phyloP scores from a whole-genome alignment of 768 basidiomycete species.

The Macrolepiota albuminosa region DNA sequence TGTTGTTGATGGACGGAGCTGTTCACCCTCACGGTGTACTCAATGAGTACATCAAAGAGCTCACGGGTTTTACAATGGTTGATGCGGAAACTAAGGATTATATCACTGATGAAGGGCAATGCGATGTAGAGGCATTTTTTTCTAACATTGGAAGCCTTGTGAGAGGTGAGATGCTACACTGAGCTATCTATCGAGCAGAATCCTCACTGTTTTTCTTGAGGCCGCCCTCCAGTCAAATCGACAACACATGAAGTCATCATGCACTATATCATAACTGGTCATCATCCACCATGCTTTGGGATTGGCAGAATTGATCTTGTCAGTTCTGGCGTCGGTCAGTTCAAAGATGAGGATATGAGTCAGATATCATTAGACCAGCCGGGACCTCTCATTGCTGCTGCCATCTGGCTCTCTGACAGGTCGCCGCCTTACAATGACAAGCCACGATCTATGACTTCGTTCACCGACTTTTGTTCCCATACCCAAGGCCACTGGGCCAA shows the following conservation, averaged over 20 bases:
- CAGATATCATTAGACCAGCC: conserved; percentile 1
- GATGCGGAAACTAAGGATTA: not conserved
- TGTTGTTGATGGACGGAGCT: not conserved
- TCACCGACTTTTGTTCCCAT: not conserved
- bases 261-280: not conserved
- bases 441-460: not conserved
- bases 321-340: not conserved
- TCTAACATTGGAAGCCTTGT: not conserved
- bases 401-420: not conserved
- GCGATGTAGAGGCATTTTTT: not conserved
- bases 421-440: not conserved
- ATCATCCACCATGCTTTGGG: not conserved
- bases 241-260: conserved; percentile 1
- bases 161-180: not conserved
- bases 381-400: not conserved
- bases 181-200: too few relatives aligned
- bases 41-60: not conserved
- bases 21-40: not conserved
- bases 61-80: not conserved
- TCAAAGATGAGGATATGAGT: not conserved
- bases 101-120: not conserved
- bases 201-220: not conserved
- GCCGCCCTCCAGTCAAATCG: not conserved
- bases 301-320: not conserved
- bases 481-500: not conserved